phyloP scores from a whole-genome alignment of 805 yeast genomes.

The Teunomyces atbi region DNA sequence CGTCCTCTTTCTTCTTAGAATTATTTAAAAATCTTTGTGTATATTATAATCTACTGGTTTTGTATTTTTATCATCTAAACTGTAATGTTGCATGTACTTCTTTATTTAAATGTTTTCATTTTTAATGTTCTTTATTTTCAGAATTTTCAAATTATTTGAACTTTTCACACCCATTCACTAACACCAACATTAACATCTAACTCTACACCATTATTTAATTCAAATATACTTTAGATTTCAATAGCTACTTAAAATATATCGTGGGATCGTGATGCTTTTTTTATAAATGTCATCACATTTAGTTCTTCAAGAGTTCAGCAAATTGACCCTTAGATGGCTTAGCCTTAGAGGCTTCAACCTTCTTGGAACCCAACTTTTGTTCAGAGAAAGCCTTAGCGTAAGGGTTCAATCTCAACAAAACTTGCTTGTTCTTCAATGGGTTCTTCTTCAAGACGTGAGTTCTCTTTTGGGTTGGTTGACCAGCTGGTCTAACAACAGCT shows the following conservation, averaged over 20 bases:
- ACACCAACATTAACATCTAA: neutral
- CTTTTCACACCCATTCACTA: neutral
- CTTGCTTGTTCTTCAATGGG: constrained; percentile 97
- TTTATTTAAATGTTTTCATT: neutral
- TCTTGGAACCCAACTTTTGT: constrained; percentile 83
- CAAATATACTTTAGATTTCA: constrained; percentile 7
- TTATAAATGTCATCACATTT: constrained; percentile 15
- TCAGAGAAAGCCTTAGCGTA: constrained; percentile 97
- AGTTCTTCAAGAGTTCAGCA: constrained; percentile 60
- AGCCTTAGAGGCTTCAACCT: constrained; percentile 62
- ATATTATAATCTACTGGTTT: neutral
- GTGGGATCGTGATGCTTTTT: neutral
- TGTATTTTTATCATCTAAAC: no score
- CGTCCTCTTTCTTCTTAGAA: constrained; percentile 22
- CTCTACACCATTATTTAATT: neutral
- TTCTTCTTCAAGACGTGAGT: constrained; percentile 91
- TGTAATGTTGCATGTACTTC: neutral
- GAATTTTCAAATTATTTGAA: neutral
- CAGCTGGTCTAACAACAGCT: constrained; percentile 95
- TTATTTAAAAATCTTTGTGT: constrained; percentile 5
- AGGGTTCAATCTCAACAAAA: constrained; percentile 97
- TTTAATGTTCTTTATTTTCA: neutral
- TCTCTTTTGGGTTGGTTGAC: constrained; percentile 93
- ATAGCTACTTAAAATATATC: constrained; percentile 6
- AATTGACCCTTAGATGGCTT: constrained; percentile 73